phyloP scores from a whole-genome alignment of 305 asterid genomes.

The Plantago rigida region DNA sequence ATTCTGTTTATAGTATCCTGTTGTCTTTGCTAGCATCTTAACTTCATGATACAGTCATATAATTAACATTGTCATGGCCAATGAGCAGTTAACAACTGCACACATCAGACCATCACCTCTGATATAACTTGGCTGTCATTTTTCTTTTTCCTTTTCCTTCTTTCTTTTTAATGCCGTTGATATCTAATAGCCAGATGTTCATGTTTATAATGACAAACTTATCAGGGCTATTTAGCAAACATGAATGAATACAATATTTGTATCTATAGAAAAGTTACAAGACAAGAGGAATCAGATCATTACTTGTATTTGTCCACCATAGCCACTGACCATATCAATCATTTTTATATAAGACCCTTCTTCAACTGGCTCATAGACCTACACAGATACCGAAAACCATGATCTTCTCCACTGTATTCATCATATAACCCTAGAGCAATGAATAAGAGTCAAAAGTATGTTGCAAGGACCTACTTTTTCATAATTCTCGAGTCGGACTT shows the following conservation, averaged over 20 bases:
- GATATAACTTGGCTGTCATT: too few species aligned
- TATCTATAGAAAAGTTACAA: conserved; percentile 11
- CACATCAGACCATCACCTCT: neutral
- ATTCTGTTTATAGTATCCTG: neutral
- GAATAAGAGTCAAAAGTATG: conserved; percentile 23
- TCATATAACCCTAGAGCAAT: conserved; percentile 3
- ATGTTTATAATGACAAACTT: too few species aligned
- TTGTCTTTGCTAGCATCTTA: neutral
- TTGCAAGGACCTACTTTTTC: conserved; percentile 58
- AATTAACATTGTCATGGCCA: neutral
- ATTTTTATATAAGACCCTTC: conserved; percentile 97
- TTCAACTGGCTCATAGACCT: conserved; percentile 94
- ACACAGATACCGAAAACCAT: conserved; percentile 28
- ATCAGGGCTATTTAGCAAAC: neutral
- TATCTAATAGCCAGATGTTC: too few species aligned
- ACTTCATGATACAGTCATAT: neutral
- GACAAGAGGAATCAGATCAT: conserved; percentile 19
- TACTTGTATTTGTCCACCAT: conserved; percentile 97
- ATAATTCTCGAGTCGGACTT: conserved; percentile 81
- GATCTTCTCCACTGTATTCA: conserved; percentile 15
- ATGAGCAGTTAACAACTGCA: neutral
- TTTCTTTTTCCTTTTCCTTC: too few species aligned
- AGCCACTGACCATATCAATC: conserved; percentile 97
- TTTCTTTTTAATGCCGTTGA: too few species aligned
- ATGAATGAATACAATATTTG: neutral